Conservation (phyloP, 306 rosid genomes). For the Gastrolobium bilobum region DNA sequence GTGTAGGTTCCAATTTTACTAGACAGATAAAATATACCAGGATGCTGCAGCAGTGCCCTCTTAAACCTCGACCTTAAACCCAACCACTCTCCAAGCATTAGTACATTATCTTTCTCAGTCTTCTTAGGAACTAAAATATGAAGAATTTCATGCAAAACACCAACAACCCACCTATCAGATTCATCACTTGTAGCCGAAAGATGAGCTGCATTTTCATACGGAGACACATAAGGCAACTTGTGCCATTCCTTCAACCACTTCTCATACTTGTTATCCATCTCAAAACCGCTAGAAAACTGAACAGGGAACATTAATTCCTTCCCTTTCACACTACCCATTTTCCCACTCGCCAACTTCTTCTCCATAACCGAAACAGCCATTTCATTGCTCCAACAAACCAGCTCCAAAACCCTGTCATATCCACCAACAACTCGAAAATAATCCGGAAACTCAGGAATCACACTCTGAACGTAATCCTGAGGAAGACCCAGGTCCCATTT, state of each 20-base stretch:
- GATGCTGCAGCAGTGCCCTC: conserved; percentile 76
- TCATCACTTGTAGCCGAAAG: conserved; percentile 68
- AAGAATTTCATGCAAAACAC: conserved; percentile 86
- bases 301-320: conserved; percentile 58
- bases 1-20: conserved; percentile 76
- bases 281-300: conserved; percentile 74
- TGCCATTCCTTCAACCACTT: conserved; percentile 88
- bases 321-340: conserved; percentile 14
- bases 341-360: conserved; percentile 48
- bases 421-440: conserved; percentile 58
- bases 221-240: conserved; percentile 79
- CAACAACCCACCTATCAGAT: conserved; percentile 77
- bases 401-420: conserved; percentile 59
- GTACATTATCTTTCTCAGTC: conserved; percentile 70
- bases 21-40: conserved; percentile 84
- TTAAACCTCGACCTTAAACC: conserved; percentile 83
- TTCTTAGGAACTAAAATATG: conserved; percentile 79
- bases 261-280: conserved; percentile 76
- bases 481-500: conserved; percentile 94
- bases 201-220: conserved; percentile 75
- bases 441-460: conserved; percentile 82
- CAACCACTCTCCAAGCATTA: conserved; percentile 73
- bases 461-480: conserved; percentile 49
- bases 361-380: conserved; percentile 70
- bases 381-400: conserved; percentile 85